phyloP scores from a whole-genome alignment of 2,329 filamentous ascomycete species.

The Xylariaceae sp. region DNA sequence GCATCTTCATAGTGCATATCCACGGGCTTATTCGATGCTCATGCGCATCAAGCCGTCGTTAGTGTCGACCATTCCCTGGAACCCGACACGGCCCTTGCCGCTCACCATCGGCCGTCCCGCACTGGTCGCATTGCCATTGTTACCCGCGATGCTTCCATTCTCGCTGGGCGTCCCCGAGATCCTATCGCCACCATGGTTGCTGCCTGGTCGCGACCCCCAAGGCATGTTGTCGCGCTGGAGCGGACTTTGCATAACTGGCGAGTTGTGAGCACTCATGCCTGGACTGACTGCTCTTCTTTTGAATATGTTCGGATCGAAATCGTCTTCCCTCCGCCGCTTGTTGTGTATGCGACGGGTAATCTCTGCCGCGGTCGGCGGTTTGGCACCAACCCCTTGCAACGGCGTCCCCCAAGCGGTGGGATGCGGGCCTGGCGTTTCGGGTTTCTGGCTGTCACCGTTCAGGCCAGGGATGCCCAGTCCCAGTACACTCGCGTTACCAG shows the following conservation, averaged over 20 bases:
- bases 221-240: constrained; percentile 64
- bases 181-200: constrained; percentile 49
- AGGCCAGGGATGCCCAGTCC: constrained; percentile 28
- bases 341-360: constrained; percentile 72
- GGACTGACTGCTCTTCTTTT: constrained; percentile 90
- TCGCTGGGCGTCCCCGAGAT: constrained; percentile 46
- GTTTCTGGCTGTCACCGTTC: constrained; percentile 25
- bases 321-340: constrained; percentile 84
- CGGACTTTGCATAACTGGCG: constrained; percentile 80
- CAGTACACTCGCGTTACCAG: constrained; percentile 30
- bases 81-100: constrained; percentile 61
- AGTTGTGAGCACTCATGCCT: constrained; percentile 85
- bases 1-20: too few relatives aligned
- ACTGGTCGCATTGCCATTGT: constrained; percentile 10
- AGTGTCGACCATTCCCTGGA: constrained; percentile 94
- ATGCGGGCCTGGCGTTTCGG: constrained; percentile 38
- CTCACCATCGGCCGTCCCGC: constrained; percentile 42
- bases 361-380: constrained; percentile 63
- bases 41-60: constrained; percentile 94
- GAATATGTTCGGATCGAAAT: constrained; percentile 81
- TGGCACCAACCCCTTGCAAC: constrained; percentile 28
- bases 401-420: constrained; percentile 27
- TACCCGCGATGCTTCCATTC: constrained; percentile 36
- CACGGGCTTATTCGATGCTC: constrained; percentile 87
- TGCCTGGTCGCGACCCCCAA: constrained; percentile 68